phyloP scores from a whole-genome alignment of 2,329 filamentous ascomycete species.

The Talaromyces piceae region DNA sequence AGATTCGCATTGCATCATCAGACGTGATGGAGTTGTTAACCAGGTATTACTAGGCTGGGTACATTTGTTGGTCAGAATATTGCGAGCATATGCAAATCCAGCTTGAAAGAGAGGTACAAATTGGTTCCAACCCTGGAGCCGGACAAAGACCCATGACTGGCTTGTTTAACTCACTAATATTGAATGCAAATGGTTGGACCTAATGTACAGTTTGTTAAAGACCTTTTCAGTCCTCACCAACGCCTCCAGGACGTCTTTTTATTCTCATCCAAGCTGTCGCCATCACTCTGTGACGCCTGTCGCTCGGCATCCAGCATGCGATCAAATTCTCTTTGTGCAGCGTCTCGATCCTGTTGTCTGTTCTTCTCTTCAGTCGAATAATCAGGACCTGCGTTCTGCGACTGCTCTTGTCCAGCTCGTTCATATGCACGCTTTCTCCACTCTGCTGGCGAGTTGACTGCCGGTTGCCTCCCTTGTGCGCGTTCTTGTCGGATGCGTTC shows the following conservation, averaged over 20 bases:
- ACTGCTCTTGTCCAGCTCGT: background rate
- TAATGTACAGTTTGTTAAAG: background rate
- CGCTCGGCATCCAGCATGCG: slow-evolving; percentile 34
- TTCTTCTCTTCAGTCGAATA: slow-evolving; percentile 15
- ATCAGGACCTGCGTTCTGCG: slow-evolving; percentile 4
- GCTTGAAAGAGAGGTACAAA: too few relatives aligned
- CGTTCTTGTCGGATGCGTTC: slow-evolving; percentile 30
- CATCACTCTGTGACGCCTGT: slow-evolving; percentile 1
- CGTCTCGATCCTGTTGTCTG: slow-evolving; percentile 25
- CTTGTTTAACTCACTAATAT: too few relatives aligned
- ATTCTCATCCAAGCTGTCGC: background rate
- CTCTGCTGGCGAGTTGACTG: background rate
- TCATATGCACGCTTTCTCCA: background rate
- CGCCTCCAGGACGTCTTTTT: slow-evolving; percentile 4
- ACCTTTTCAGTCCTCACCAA: background rate
- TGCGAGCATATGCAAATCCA: too few relatives aligned
- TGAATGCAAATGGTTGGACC: too few relatives aligned
- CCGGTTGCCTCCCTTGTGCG: background rate
- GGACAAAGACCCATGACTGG: too few relatives aligned
- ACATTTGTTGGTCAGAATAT: too few relatives aligned
- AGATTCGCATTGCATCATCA: too few relatives aligned
- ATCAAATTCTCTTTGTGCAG: slow-evolving; percentile 39
- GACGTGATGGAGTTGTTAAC: too few relatives aligned
- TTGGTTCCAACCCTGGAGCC: too few relatives aligned
- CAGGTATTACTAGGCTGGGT: too few relatives aligned